Percentiles rank a stretch among this genome's conserved stretches.
Evolutionary conservation across 2,329 filamentous ascomycete species (phyloP).

Genomic region (Fusarium gaditjirri): DNA sequence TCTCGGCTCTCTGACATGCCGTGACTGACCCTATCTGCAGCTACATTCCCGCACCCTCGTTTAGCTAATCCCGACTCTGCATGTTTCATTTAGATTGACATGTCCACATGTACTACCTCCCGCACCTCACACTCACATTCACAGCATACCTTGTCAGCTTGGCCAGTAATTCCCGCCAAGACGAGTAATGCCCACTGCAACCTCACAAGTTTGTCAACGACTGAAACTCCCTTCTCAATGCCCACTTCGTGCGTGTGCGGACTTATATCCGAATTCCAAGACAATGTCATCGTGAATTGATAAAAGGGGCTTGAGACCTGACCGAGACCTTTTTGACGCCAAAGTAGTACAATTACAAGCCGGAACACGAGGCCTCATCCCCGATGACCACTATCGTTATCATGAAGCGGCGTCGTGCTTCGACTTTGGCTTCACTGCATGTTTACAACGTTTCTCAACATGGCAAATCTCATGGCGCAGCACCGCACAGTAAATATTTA

Average conservation of each 20-base stretch:
- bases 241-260: neutral
- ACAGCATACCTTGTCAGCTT: constrained; percentile 5
- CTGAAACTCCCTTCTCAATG: neutral
- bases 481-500: neutral
- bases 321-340: constrained; percentile 18
- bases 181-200: neutral
- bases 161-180: neutral
- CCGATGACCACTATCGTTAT: neutral
- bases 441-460: constrained; percentile 10
- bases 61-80: constrained; percentile 4
- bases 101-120: constrained; percentile 24
- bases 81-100: constrained; percentile 32
- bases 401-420: constrained; percentile 12
- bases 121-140: neutral
- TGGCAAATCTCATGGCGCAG: neutral
- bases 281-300: constrained; percentile 5
- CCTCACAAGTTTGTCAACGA: neutral
- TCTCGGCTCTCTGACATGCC: constrained; percentile 8
- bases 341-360: constrained; percentile 9
- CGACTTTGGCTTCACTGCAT: constrained; percentile 2
- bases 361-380: neutral
- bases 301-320: constrained; percentile 17
- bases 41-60: constrained; percentile 10
- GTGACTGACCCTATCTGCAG: neutral
- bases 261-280: constrained; percentile 7